A percentile compares a stretch with the other conserved stretches of the same genome.
Evolutionary conservation across 139 green algal species (phyloP).

Genomic region (Micractinium conductrix): DNA sequence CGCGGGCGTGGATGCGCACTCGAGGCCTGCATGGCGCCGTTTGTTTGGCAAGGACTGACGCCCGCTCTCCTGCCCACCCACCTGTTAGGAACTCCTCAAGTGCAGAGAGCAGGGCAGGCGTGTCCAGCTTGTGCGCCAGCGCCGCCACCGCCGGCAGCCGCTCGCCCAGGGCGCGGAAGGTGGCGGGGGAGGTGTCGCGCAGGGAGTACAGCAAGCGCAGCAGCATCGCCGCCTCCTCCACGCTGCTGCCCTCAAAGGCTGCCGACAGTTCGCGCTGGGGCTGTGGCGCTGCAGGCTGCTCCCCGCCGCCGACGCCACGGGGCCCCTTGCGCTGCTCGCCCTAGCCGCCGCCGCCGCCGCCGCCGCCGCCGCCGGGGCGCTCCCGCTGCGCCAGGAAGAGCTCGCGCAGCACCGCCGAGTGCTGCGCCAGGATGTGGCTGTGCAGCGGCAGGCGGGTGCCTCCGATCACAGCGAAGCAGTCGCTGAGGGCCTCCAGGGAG

Average conservation of each 20-base stretch:
- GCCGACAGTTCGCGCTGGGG: neutral
- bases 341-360: neutral
- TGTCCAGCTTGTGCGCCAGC: neutral
- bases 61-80: neutral
- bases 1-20: too few species aligned
- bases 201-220: neutral
- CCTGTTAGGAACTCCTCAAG: neutral
- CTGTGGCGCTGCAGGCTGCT: neutral
- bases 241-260: neutral
- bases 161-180: neutral
- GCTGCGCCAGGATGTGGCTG: neutral
- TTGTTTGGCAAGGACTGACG: neutral
- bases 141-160: neutral
- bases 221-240: neutral
- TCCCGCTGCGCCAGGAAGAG: neutral
- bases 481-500: neutral
- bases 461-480: neutral
- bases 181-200: neutral
- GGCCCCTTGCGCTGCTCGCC: neutral
- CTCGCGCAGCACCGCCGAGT: neutral
- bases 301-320: neutral
- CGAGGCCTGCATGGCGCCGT: too few species aligned
- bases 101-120: neutral
- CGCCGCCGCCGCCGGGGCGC: too few species aligned
- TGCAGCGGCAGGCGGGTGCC: neutral